Base-by-base conservation (phyloP, 1,284 basidiomycete species). In the Sparassis latifolia region DNA sequence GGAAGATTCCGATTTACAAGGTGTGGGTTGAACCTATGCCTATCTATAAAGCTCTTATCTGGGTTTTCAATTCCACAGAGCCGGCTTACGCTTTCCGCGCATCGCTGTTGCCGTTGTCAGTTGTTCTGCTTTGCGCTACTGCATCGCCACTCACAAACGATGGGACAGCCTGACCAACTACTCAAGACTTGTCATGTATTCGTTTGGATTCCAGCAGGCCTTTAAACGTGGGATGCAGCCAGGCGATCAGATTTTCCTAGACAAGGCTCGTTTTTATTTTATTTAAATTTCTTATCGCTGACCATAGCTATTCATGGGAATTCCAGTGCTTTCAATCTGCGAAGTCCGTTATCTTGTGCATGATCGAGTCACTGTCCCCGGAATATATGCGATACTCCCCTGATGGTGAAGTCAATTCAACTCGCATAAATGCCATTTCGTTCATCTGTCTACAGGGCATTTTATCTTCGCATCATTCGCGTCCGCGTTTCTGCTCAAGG, bases 391-490 rank as follows among this genome's bases (percentile, higher is more conserved):
- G 86, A 41, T 92, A 81, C 60, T 80, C 91, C 0, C 87, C 91
- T 0, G 90, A 93, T 63, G 87, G 86, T 78, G 70, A 53, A 20
- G 31, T 44, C 39, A 35, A 44, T 31, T 20, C 9, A 38, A 31
- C 29, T 41, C 6, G 20, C 20, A 20, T 20, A 20, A 20, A 20
- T 20, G 20, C 20, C 20, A 20, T 20, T 20, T 32, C 38, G 40
- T n/a, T 44, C 46, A 27, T 35, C 49, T n/a, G 37, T 41, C 30
- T 20, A 2, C 47, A 86, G 83, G 84, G 5, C 84, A 92, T 63
- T 92, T 93, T 59, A 77, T 93, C 40, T 91, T 91, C 61, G 79
- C 86, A 1, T 80, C 89, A 1, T 94, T 93, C 62, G 91, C 91
- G 0, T 89, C 87, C 42, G 90, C 87, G 0, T 91, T 90, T 68